phyloP scores from a whole-genome alignment of 2,329 filamentous ascomycete genomes.

The Claviceps fusiformis region DNA sequence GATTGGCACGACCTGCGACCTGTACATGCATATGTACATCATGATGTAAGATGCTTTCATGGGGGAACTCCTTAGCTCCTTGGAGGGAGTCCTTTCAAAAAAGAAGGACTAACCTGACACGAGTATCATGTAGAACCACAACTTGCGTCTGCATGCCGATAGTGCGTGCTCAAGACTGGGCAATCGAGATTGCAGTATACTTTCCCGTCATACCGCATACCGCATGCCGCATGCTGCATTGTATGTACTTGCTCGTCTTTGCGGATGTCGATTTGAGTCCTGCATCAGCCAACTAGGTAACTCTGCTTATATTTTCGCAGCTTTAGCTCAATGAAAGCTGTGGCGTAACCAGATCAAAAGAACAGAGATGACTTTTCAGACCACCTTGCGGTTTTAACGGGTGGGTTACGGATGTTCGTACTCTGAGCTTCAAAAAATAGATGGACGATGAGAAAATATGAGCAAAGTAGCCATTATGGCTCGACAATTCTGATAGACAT shows the following conservation, averaged over 20 bases:
- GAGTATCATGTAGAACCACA: neutral
- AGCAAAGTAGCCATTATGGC: neutral
- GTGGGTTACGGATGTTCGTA: neutral
- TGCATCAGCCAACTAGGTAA: neutral
- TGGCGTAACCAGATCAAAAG: neutral
- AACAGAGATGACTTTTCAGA: neutral
- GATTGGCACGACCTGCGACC: no score
- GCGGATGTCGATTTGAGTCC: neutral
- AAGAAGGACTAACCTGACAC: neutral
- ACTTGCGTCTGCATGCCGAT: neutral
- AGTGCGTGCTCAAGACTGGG: neutral
- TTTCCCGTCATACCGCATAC: neutral
- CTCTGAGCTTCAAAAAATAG: neutral
- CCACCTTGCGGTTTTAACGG: neutral
- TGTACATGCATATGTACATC: no score
- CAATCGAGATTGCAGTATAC: neutral
- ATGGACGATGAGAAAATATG: neutral
- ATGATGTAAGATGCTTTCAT: neutral
- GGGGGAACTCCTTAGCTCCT: neutral
- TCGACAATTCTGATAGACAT: neutral
- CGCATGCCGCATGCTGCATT: neutral
- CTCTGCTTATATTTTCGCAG: neutral
- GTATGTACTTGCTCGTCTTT: neutral
- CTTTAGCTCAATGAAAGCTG: neutral
- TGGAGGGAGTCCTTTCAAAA: neutral